phyloP scores from a whole-genome alignment of 2,329 filamentous ascomycete species.

The Diaporthe vaccinii region DNA sequence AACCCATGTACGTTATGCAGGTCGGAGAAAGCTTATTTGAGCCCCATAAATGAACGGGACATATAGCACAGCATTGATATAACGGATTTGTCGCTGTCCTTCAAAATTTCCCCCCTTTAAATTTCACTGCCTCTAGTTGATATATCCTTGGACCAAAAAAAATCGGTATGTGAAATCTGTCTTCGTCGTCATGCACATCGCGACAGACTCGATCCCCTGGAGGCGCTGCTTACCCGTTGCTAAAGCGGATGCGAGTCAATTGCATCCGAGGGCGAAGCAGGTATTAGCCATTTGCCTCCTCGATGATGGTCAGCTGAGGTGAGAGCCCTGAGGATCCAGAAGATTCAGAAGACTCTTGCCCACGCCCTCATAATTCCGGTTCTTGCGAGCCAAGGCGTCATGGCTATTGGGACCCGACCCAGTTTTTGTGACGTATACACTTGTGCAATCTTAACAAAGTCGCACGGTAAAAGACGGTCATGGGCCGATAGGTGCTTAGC shows the following conservation, averaged over 20 bases:
- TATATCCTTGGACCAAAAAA: neutral
- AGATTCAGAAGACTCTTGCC: neutral
- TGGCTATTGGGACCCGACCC: neutral
- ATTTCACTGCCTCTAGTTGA: too few species aligned
- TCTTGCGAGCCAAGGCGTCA: neutral
- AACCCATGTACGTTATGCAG: neutral
- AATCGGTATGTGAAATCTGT: neutral
- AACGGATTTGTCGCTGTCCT: neutral
- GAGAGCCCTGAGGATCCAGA: neutral
- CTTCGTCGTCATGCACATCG: neutral
- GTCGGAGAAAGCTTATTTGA: constrained; percentile 23
- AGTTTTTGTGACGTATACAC: constrained; percentile 19
- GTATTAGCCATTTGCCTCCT: neutral
- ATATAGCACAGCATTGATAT: neutral
- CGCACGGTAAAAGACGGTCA: constrained; percentile 4
- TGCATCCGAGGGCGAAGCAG: neutral
- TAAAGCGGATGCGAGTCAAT: neutral
- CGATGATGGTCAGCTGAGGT: neutral
- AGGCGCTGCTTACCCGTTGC: neutral
- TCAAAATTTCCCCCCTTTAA: neutral
- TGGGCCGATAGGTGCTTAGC: constrained; percentile 8
- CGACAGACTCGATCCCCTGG: neutral
- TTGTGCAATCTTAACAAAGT: neutral
- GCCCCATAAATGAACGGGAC: neutral
- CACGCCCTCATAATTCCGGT: neutral